phyloP scores from a whole-genome alignment of 768 basidiomycete species.

The Infundibulicybe gibba region DNA sequence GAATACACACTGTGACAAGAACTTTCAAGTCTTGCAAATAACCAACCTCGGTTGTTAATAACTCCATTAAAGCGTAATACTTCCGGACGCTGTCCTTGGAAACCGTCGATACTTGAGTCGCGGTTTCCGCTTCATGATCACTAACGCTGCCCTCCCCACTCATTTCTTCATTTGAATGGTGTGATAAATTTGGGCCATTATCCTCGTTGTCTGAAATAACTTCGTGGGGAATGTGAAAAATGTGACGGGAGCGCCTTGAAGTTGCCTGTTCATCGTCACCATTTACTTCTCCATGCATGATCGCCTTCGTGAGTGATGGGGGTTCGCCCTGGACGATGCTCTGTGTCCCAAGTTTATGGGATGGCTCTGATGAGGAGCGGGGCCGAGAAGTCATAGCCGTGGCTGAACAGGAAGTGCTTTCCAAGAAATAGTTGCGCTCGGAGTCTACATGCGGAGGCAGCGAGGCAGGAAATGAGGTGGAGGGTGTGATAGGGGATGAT shows the following conservation, averaged over 20 bases:
- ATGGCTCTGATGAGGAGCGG: slow-evolving; percentile 12
- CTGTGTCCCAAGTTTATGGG: slow-evolving; percentile 9
- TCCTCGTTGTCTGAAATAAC: slow-evolving; percentile 25
- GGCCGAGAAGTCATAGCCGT: slow-evolving; percentile 27
- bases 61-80: slow-evolving; percentile 79
- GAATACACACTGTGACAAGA: slow-evolving; percentile 62
- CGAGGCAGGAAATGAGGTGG: slow-evolving; percentile 45
- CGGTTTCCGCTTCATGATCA: slow-evolving; percentile 22
- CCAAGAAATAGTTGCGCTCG: slow-evolving; percentile 15
- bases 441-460: slow-evolving; percentile 22
- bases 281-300: background rate
- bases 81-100: slow-evolving; percentile 45
- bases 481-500: slow-evolving; percentile 30
- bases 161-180: slow-evolving; percentile 12
- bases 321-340: slow-evolving; percentile 3
- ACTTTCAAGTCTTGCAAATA: slow-evolving; percentile 78
- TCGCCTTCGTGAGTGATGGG: background rate
- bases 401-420: slow-evolving; percentile 38
- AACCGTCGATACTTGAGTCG: slow-evolving; percentile 24
- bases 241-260: slow-evolving; percentile 16
- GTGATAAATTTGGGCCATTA: slow-evolving; percentile 12
- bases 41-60: slow-evolving; percentile 79
- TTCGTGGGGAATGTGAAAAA: slow-evolving; percentile 29
- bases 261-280: no score
- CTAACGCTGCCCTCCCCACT: slow-evolving; percentile 21